A percentile compares a stretch with the other conserved stretches of the same genome.
These are phyloP conservation scores for Tetracentron sinense DNA, from an alignment of 164 flowering plant genomes.

Conservation along the genomic window DNA sequence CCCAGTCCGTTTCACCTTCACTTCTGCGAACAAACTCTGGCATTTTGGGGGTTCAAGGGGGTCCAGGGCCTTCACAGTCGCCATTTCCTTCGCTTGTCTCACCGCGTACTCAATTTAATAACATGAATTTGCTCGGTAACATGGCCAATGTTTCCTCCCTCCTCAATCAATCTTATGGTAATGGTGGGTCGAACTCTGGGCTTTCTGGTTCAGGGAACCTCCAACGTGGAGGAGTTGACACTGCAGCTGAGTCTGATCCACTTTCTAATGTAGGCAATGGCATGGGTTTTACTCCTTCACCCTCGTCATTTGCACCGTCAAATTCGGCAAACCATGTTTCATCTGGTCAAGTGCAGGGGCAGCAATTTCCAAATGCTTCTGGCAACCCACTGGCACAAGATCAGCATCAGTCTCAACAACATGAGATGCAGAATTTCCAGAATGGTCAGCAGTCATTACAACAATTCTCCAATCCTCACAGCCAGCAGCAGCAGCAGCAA, in stretches of 20 bases:
- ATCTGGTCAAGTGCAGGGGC: constrained; percentile 63
- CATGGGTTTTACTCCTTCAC: constrained; percentile 48
- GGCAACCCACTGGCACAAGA: constrained; percentile 55
- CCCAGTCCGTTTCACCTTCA: constrained; percentile 33
- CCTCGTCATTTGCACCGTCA: constrained; percentile 43
- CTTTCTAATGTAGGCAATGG: constrained; percentile 65
- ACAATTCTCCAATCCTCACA: constrained; percentile 47
- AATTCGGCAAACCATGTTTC: constrained; percentile 40
- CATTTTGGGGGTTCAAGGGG: constrained; percentile 67
- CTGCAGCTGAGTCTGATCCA: constrained; percentile 79
- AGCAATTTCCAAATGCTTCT: constrained; percentile 52
- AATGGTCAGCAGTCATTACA: constrained; percentile 64
- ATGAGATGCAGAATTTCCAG: constrained; percentile 67
- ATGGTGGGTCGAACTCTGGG: constrained; percentile 58
- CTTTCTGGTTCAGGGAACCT: constrained; percentile 55
- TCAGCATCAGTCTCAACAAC: constrained; percentile 65
- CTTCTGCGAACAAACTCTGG: constrained; percentile 42
- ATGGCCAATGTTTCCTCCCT: constrained; percentile 63
- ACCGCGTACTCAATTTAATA: constrained; percentile 59
- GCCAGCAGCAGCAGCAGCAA: constrained; percentile 47
- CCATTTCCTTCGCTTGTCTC: constrained; percentile 62
- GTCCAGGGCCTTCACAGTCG: constrained; percentile 48
- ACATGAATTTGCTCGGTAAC: constrained; percentile 68
- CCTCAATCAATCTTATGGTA: constrained; percentile 69
- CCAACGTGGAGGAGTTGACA: constrained; percentile 55